phyloP scores from a whole-genome alignment of 805 yeast species.

The Metschnikowia colocasiae region DNA sequence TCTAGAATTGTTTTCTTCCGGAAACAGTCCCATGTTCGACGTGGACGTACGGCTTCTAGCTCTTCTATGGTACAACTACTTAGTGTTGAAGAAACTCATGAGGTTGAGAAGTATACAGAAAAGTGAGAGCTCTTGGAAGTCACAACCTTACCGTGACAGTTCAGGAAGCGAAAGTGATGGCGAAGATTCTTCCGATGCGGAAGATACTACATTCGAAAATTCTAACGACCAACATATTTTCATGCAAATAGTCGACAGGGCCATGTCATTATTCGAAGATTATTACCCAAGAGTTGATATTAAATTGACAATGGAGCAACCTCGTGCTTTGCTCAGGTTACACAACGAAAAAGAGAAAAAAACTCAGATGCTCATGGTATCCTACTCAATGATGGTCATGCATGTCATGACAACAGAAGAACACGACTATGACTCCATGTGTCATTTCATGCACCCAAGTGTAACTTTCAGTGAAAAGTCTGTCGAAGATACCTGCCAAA shows the following conservation, averaged over 20 bases:
- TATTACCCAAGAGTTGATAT: slow-evolving; percentile 14
- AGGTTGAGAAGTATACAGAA: slow-evolving; percentile 19
- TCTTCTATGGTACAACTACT: slow-evolving; percentile 31
- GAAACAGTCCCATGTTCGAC: slow-evolving; percentile 39
- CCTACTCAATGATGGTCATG: slow-evolving; percentile 34
- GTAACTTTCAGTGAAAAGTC: slow-evolving; percentile 28
- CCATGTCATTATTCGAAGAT: slow-evolving; percentile 9
- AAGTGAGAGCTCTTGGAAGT: background rate
- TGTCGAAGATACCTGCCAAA: background rate
- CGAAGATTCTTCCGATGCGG: slow-evolving; percentile 11
- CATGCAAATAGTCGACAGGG: slow-evolving; percentile 3
- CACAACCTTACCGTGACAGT: background rate
- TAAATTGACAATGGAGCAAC: slow-evolving; percentile 17
- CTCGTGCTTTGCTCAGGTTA: slow-evolving; percentile 23
- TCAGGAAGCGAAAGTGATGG: slow-evolving; percentile 8
- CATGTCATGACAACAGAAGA: slow-evolving; percentile 29
- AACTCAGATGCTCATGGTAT: slow-evolving; percentile 28
- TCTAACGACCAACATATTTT: background rate
- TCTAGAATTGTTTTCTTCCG: slow-evolving; percentile 35
- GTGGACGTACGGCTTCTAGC: slow-evolving; percentile 31
- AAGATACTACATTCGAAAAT: background rate
- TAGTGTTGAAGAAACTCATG: slow-evolving; percentile 26
- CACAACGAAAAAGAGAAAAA: slow-evolving; percentile 16
- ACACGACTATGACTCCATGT: slow-evolving; percentile 32
- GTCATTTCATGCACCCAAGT: slow-evolving; percentile 33